phyloP scores from a whole-genome alignment of 768 basidiomycete genomes.

The Collybia sordida region DNA sequence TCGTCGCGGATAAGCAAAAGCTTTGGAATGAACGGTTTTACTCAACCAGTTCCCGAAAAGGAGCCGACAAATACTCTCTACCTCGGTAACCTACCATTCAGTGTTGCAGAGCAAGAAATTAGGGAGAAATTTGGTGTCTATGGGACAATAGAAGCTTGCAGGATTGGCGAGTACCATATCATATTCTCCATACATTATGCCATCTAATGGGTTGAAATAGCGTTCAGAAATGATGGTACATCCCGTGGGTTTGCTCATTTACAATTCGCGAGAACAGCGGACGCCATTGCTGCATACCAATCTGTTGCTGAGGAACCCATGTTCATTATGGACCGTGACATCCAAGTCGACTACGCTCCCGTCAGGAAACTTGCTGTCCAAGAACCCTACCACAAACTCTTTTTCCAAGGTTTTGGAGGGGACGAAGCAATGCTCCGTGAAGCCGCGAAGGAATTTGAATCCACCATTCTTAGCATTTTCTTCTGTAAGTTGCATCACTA shows the following conservation, averaged over 20 bases:
- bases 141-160: constrained; percentile 37
- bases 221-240: constrained; percentile 32
- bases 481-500: constrained; percentile 25
- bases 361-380: constrained; percentile 1
- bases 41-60: neutral
- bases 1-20: constrained; percentile 12
- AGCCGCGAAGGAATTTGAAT: constrained; percentile 22
- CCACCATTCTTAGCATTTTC: constrained; percentile 24
- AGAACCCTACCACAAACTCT: constrained; percentile 29
- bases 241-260: constrained; percentile 47
- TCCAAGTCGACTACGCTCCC: constrained; percentile 40
- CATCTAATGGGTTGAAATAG: constrained; percentile 8
- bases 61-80: constrained; percentile 40
- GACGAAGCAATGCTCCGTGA: constrained; percentile 21
- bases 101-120: constrained; percentile 37
- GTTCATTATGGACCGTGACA: constrained; percentile 44
- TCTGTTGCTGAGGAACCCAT: constrained; percentile 43
- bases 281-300: constrained; percentile 35
- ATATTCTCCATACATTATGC: neutral
- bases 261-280: constrained; percentile 34
- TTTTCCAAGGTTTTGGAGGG: constrained; percentile 25
- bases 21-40: neutral
- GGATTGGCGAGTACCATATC: constrained; percentile 37
- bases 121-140: constrained; percentile 39
- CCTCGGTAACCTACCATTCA: constrained; percentile 56